These are phyloP conservation scores for Penicillium fimorum DNA, from an alignment of 495 filamentous ascomycete genomes.

Conservation along the genomic window DNA sequence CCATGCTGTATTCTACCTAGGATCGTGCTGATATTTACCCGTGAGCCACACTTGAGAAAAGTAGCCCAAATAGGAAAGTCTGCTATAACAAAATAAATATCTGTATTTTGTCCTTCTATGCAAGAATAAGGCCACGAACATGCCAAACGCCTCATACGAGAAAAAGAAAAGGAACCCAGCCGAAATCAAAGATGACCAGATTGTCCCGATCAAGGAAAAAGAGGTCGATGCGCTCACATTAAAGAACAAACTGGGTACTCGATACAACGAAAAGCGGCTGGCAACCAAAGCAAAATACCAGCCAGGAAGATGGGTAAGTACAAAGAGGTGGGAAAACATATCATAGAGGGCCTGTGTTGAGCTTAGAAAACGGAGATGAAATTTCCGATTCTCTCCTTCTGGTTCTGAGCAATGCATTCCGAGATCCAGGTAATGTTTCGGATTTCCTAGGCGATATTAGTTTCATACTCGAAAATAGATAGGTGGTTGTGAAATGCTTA, in stretches of 20 bases:
- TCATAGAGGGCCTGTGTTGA: slow-evolving; percentile 12
- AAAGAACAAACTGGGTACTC: slow-evolving; percentile 30
- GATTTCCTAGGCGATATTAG: slow-evolving; percentile 73
- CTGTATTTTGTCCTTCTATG: slow-evolving; percentile 31
- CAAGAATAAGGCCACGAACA: slow-evolving; percentile 23
- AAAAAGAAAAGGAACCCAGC: slow-evolving; percentile 21
- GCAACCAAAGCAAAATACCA: slow-evolving; percentile 19
- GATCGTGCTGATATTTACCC: too few species aligned
- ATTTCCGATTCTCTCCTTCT: slow-evolving; percentile 97
- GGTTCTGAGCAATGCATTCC: slow-evolving; percentile 99
- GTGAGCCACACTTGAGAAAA: background rate
- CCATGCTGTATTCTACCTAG: too few species aligned
- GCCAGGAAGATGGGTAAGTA: slow-evolving; percentile 23
- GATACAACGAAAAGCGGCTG: slow-evolving; percentile 26
- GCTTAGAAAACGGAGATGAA: slow-evolving; percentile 93
- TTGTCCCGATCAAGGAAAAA: slow-evolving; percentile 15
- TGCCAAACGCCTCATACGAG: slow-evolving; percentile 32
- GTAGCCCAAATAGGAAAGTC: background rate
- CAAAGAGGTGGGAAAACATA: slow-evolving; percentile 12
- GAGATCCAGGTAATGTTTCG: slow-evolving; percentile 99
- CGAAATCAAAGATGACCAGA: slow-evolving; percentile 21
- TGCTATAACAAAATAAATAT: background rate
- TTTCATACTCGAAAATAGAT: background rate
- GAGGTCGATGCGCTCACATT: slow-evolving; percentile 36
- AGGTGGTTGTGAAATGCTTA: slow-evolving; percentile 42